Conservation (phyloP, 2,329 filamentous ascomycete genomes). For the Sclerotinia nivalis region DNA sequence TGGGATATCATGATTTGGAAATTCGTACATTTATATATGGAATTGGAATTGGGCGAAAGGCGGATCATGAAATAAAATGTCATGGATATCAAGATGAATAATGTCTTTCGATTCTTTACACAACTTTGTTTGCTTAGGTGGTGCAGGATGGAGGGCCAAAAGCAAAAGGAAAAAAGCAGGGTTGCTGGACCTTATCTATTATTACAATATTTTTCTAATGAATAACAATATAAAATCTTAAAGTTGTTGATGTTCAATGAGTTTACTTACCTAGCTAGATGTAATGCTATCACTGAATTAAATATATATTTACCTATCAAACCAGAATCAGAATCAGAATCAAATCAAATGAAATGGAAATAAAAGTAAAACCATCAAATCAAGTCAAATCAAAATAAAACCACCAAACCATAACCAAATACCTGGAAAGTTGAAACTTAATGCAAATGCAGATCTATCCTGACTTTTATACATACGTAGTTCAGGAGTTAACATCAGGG, state of each 20-base stretch:
- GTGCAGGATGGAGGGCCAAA: not conserved
- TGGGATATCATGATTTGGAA: not conserved
- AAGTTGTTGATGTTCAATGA: not conserved
- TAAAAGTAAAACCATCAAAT: too few relatives aligned
- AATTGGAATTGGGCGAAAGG: not conserved
- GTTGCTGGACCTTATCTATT: not conserved
- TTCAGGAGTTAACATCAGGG: too few relatives aligned
- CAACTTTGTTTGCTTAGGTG: not conserved
- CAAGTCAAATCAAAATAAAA: too few relatives aligned
- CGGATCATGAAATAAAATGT: not conserved
- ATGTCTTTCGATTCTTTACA: constrained; percentile 12
- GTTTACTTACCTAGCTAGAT: not conserved
- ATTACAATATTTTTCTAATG: not conserved
- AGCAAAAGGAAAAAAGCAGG: not conserved
- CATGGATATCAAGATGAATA: not conserved
- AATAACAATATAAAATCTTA: not conserved
- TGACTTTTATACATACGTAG: too few relatives aligned
- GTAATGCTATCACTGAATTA: not conserved
- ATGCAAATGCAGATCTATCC: too few relatives aligned
- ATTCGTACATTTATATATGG: not conserved
- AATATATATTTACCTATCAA: too few relatives aligned
- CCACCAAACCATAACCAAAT: too few relatives aligned
- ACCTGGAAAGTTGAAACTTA: too few relatives aligned
- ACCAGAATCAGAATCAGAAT: not conserved
- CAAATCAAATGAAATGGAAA: not conserved